Conservation (phyloP, 768 basidiomycete genomes). For the Gymnopilus junonius region DNA sequence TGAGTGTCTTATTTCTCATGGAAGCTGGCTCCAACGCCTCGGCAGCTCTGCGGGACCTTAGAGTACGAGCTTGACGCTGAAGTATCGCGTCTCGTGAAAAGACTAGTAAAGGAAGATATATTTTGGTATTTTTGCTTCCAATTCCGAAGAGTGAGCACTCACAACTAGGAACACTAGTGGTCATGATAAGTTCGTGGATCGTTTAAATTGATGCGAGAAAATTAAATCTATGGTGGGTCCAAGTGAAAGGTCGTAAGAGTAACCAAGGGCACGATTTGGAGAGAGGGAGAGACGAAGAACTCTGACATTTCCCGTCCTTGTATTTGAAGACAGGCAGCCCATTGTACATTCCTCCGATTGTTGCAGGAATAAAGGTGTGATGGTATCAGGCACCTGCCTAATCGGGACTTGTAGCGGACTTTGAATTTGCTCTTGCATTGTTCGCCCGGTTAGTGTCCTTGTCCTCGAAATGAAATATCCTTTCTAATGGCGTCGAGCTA, state of each 20-base stretch:
- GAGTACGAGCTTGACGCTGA: constrained; percentile 34
- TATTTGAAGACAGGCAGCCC: constrained; percentile 27
- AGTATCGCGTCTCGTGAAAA: constrained; percentile 37
- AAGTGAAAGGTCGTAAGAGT: constrained; percentile 7
- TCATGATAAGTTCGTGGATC: constrained; percentile 28
- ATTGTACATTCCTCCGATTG: constrained; percentile 26
- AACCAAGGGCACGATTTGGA: constrained; percentile 14
- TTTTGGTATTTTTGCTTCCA: constrained; percentile 7
- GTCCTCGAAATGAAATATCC: neutral
- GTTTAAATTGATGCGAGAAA: constrained; percentile 7
- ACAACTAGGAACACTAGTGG: constrained; percentile 32
- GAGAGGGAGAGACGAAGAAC: constrained; percentile 14
- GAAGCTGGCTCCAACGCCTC: constrained; percentile 19
- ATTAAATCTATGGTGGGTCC: constrained; percentile 16
- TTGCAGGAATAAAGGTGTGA: constrained; percentile 31
- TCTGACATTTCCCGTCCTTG: constrained; percentile 17
- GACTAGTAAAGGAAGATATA: constrained; percentile 21
- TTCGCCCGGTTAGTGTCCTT: constrained; percentile 2
- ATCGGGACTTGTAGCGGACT: constrained; percentile 27
- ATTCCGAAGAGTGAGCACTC: constrained; percentile 15
- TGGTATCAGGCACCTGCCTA: constrained; percentile 26
- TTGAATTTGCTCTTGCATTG: constrained; percentile 14
- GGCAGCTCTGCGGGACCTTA: constrained; percentile 24
- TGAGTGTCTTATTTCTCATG: constrained; percentile 23
- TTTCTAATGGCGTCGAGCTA: neutral